Conservation (phyloP, 129 eudicot genomes). For the Flaveria robusta region DNA sequence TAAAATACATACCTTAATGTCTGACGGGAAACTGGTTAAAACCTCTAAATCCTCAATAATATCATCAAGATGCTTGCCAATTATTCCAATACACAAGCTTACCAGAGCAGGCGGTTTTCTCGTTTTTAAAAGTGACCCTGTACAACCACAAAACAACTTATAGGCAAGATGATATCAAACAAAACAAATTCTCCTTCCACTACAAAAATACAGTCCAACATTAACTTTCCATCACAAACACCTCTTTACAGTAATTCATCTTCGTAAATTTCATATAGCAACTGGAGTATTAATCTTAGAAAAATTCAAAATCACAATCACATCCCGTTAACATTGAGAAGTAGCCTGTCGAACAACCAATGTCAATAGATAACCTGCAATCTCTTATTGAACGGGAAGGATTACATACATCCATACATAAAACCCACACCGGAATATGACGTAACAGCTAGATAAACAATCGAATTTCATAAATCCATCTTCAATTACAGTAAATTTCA, state of each 20-base stretch:
- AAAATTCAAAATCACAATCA: too few species aligned
- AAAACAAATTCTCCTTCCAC: not conserved
- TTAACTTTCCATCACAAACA: not conserved
- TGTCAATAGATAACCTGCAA: too few species aligned
- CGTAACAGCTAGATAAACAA: too few species aligned
- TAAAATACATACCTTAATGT: slow-evolving; percentile 57
- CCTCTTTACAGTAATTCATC: not conserved
- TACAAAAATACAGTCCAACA: slow-evolving; percentile 2
- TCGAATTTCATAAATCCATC: too few species aligned
- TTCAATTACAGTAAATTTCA: too few species aligned
- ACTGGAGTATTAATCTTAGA: too few species aligned
- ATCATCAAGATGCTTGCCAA: slow-evolving; percentile 86
- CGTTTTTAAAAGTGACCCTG: slow-evolving; percentile 51
- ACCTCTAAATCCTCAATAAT: slow-evolving; percentile 67
- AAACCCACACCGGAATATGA: too few species aligned
- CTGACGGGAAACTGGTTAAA: slow-evolving; percentile 54
- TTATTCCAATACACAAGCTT: slow-evolving; percentile 69
- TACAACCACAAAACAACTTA: slow-evolving; percentile 25
- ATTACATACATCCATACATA: too few species aligned
- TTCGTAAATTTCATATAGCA: not conserved
- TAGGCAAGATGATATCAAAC: not conserved
- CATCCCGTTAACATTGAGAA: too few species aligned
- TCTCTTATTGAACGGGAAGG: too few species aligned
- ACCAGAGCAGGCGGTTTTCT: slow-evolving; percentile 69
- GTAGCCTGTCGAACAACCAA: too few species aligned